A percentile compares a stretch with the other conserved stretches of the same genome.
phyloP scores from a whole-genome alignment of 2,329 filamentous ascomycete species.

The Fonsecaea pedrosoi region DNA sequence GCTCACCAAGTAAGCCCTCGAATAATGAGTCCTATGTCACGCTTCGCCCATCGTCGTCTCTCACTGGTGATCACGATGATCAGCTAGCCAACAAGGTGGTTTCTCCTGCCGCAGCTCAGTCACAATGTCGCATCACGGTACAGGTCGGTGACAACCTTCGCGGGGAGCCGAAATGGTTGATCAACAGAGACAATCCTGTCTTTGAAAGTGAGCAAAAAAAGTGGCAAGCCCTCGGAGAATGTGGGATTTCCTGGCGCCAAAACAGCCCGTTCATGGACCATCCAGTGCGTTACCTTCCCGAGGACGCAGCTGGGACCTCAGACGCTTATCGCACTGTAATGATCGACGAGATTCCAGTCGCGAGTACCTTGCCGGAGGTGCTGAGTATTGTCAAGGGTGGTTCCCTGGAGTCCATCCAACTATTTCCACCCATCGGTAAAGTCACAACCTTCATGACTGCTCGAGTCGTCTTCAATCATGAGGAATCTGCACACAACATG shows the following conservation, averaged over 20 bases:
- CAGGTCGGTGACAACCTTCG: conserved; percentile 22
- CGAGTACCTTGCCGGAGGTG: conserved; percentile 32
- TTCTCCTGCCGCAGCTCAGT: background rate
- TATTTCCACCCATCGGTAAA: conserved; percentile 35
- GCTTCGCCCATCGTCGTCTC: conserved; percentile 19
- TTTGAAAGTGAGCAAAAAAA: conserved; percentile 31
- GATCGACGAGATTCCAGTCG: conserved; percentile 38
- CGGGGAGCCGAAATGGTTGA: conserved; percentile 28
- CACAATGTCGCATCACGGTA: conserved; percentile 12
- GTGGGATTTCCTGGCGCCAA: conserved; percentile 1
- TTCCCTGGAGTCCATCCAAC: conserved; percentile 36
- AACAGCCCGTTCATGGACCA: conserved; percentile 30
- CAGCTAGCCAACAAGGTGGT: conserved; percentile 5
- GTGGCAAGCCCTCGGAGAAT: conserved; percentile 2
- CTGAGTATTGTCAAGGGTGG: conserved; percentile 34
- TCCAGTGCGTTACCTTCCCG: conserved; percentile 38
- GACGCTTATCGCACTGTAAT: conserved; percentile 40
- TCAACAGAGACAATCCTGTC: conserved; percentile 33
- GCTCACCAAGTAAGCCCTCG: background rate
- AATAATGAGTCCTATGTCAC: conserved; percentile 4
- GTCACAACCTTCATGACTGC: conserved; percentile 36
- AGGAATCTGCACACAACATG: conserved; percentile 33
- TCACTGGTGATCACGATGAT: background rate
- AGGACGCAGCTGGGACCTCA: conserved; percentile 24
- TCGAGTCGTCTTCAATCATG: conserved; percentile 37